Evolutionary conservation across 768 basidiomycete genomes (phyloP).

Genomic region (Calvatia gigantea): DNA sequence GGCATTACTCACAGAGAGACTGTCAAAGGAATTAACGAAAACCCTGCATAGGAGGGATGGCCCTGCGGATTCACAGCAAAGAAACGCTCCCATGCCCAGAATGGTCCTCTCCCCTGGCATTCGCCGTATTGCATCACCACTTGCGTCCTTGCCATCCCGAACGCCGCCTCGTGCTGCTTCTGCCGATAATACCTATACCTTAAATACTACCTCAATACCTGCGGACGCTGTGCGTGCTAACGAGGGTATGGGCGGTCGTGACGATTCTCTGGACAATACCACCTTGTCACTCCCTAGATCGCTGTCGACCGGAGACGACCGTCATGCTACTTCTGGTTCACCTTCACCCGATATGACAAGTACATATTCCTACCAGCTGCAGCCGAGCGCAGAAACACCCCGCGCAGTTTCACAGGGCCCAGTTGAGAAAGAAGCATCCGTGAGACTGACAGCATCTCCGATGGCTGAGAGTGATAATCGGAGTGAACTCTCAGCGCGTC

Average conservation of each 20-base stretch:
- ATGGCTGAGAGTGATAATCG: too few species aligned
- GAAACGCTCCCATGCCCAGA: slow-evolving; percentile 10
- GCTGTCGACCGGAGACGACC: neutral
- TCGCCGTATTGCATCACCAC: neutral
- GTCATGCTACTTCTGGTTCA: neutral
- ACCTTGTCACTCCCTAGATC: neutral
- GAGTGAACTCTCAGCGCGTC: too few species aligned
- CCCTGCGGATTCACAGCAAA: neutral
- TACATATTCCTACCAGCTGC: neutral
- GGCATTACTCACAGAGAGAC: neutral
- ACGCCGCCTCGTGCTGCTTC: neutral
- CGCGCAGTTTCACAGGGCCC: neutral
- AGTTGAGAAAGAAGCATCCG: neutral
- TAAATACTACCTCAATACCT: neutral
- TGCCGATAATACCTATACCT: neutral
- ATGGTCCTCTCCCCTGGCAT: slow-evolving; percentile 24
- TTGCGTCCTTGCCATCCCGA: neutral
- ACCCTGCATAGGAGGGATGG: neutral
- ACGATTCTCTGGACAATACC: neutral
- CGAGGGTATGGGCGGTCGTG: neutral
- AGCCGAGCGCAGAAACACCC: neutral
- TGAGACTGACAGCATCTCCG: too few species aligned
- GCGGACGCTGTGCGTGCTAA: neutral
- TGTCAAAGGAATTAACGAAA: slow-evolving; percentile 9
- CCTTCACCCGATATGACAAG: neutral